A percentile compares a stretch with the other conserved stretches of the same genome.
Evolutionary conservation across 768 basidiomycete genomes (phyloP).

Genomic region (Brasilioporus rufonigricans): DNA sequence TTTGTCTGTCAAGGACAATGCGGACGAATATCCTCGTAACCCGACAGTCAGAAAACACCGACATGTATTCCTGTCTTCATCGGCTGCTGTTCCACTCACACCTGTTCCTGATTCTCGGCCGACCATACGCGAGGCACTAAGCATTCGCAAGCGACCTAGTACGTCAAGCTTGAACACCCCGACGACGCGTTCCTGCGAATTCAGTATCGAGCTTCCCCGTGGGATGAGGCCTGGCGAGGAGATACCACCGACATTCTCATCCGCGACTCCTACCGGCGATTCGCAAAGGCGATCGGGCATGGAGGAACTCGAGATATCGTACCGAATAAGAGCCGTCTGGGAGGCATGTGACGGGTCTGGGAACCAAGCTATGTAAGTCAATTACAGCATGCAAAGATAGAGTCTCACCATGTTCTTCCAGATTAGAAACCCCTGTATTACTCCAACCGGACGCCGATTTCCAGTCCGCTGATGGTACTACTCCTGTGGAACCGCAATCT

Average conservation of each 20-base stretch:
- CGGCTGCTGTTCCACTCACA: constrained; percentile 42
- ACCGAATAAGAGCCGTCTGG: constrained; percentile 58
- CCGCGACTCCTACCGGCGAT: constrained; percentile 31
- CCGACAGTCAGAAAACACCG: constrained; percentile 28
- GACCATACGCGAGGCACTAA: constrained; percentile 32
- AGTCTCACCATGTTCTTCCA: constrained; percentile 26
- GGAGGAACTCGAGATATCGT: constrained; percentile 47
- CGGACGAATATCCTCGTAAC: constrained; percentile 16
- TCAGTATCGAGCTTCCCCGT: constrained; percentile 56
- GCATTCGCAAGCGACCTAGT: constrained; percentile 48
- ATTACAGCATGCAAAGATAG: not conserved
- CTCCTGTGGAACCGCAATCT: constrained; percentile 42
- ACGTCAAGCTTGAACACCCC: constrained; percentile 37
- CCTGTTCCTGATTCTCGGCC: constrained; percentile 21
- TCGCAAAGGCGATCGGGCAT: constrained; percentile 23
- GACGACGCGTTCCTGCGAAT: constrained; percentile 37
- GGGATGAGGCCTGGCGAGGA: constrained; percentile 51
- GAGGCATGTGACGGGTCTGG: constrained; percentile 47
- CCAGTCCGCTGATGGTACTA: constrained; percentile 50
- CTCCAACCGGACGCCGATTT: constrained; percentile 60
- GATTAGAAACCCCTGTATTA: constrained; percentile 64
- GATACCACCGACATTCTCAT: constrained; percentile 58
- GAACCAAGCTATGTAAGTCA: constrained; percentile 47
- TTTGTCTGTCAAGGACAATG: constrained; percentile 24
- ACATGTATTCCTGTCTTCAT: constrained; percentile 52